These are phyloP conservation scores for Olyra latifolia DNA, from an alignment of 176 grass and related monocot species.

Conservation along the genomic window DNA sequence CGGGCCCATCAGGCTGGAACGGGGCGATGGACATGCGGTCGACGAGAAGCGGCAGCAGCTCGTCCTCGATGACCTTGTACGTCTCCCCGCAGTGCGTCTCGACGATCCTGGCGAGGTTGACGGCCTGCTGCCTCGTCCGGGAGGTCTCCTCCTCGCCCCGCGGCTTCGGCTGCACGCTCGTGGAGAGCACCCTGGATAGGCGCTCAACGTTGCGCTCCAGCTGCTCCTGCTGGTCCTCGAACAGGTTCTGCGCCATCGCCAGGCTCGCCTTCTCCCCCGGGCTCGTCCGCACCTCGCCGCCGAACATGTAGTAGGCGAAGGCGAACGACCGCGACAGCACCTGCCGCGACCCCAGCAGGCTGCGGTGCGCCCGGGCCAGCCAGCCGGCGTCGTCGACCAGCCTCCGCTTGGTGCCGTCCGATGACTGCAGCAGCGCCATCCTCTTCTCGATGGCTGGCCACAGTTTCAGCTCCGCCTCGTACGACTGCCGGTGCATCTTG, in stretches of 20 bases:
- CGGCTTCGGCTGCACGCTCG: not conserved
- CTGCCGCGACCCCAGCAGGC: constrained; percentile 33
- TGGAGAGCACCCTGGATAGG: constrained; percentile 32
- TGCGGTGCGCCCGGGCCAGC: constrained; percentile 21
- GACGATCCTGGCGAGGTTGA: constrained; percentile 27
- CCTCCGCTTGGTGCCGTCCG: not conserved
- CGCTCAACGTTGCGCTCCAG: constrained; percentile 33
- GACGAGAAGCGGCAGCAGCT: constrained; percentile 41
- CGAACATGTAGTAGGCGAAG: constrained; percentile 69
- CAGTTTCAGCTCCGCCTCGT: constrained; percentile 16
- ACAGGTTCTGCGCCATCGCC: constrained; percentile 39
- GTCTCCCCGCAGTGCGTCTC: constrained; percentile 27
- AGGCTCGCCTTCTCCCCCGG: not conserved
- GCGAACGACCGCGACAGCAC: constrained; percentile 42
- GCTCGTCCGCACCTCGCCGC: not conserved
- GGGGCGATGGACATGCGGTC: not conserved
- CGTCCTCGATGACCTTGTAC: constrained; percentile 46
- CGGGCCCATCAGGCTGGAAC: constrained; percentile 24
- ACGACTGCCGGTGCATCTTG: constrained; percentile 28
- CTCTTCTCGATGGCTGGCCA: not conserved
- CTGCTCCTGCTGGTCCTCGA: constrained; percentile 53
- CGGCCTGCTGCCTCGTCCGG: not conserved
- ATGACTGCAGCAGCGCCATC: not conserved
- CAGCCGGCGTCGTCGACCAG: not conserved
- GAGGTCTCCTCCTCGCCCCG: not conserved